phyloP scores from a whole-genome alignment of 495 filamentous ascomycete genomes.

The Acidomyces sp. region DNA sequence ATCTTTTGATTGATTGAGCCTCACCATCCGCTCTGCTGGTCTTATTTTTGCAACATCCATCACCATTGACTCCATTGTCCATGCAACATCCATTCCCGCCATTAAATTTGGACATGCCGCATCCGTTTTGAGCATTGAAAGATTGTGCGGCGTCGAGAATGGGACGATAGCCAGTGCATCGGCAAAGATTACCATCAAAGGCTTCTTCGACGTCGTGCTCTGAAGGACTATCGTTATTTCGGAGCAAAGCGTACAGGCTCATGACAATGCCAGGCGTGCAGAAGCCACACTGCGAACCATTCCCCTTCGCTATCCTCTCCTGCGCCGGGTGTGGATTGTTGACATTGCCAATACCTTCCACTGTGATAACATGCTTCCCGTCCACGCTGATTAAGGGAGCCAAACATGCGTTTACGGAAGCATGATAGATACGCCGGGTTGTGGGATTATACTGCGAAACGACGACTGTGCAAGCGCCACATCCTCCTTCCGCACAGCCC shows the following conservation, averaged over 20 bases:
- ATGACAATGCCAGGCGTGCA: slow-evolving; percentile 98
- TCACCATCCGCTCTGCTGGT: slow-evolving; percentile 33
- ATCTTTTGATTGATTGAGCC: slow-evolving; percentile 48
- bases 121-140: slow-evolving; percentile 42
- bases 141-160: slow-evolving; percentile 85
- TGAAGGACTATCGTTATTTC: slow-evolving; percentile 55
- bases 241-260: slow-evolving; percentile 73
- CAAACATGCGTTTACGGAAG: slow-evolving; percentile 86
- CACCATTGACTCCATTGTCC: slow-evolving; percentile 41
- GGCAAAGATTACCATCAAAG: slow-evolving; percentile 90
- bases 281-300: slow-evolving; percentile 60
- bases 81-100: slow-evolving; percentile 57
- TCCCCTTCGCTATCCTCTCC: slow-evolving; percentile 70
- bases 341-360: slow-evolving; percentile 90
- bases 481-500: slow-evolving; percentile 88
- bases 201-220: slow-evolving; percentile 74
- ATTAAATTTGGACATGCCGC: slow-evolving; percentile 46
- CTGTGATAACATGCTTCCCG: slow-evolving; percentile 95
- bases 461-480: slow-evolving; percentile 94
- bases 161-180: slow-evolving; percentile 89
- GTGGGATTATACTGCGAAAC: slow-evolving; percentile 87
- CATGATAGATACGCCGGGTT: slow-evolving; percentile 79
- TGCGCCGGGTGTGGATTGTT: slow-evolving; percentile 82
- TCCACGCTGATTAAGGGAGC: slow-evolving; percentile 85
- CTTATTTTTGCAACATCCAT: slow-evolving; percentile 43